phyloP scores from a whole-genome alignment of 1,284 basidiomycete species.

The Gomphus bonarii region DNA sequence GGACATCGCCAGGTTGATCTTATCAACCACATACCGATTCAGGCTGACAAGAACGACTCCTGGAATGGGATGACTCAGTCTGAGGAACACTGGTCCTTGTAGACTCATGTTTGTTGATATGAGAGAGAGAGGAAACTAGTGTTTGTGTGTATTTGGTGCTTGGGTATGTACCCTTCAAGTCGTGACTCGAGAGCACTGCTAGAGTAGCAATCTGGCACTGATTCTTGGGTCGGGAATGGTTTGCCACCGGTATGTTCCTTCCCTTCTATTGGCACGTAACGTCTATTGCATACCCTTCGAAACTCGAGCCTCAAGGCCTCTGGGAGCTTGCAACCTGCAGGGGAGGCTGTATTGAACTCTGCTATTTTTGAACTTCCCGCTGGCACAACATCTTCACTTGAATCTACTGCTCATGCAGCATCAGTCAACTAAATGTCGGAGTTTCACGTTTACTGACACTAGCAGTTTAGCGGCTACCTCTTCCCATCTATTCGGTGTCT shows the following conservation, averaged over 20 bases:
- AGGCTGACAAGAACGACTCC: slow-evolving; percentile 26
- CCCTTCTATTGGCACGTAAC: not conserved
- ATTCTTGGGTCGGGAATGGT: not conserved
- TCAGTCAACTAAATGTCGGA: not conserved
- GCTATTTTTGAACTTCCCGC: not conserved
- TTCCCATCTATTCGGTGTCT: not conserved
- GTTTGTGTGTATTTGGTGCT: too few species aligned
- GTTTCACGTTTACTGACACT: not conserved
- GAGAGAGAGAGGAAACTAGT: too few species aligned
- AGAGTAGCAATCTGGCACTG: not conserved
- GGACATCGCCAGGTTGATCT: not conserved
- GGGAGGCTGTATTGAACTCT: too few species aligned
- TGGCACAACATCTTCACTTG: not conserved
- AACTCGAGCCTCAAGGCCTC: not conserved
- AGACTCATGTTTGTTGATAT: not conserved
- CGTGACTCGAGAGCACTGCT: too few species aligned
- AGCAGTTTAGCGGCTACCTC: not conserved
- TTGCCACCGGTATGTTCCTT: not conserved
- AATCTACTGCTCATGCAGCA: not conserved
- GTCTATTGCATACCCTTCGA: not conserved
- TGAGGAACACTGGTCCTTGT: not conserved
- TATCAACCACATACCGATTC: slow-evolving; percentile 22
- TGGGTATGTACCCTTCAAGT: too few species aligned
- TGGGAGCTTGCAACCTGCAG: too few species aligned
- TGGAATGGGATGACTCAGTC: slow-evolving; percentile 3